Evolutionary conservation across 148 eudicot species (phyloP).

Genomic region (Rheum nobile): DNA sequence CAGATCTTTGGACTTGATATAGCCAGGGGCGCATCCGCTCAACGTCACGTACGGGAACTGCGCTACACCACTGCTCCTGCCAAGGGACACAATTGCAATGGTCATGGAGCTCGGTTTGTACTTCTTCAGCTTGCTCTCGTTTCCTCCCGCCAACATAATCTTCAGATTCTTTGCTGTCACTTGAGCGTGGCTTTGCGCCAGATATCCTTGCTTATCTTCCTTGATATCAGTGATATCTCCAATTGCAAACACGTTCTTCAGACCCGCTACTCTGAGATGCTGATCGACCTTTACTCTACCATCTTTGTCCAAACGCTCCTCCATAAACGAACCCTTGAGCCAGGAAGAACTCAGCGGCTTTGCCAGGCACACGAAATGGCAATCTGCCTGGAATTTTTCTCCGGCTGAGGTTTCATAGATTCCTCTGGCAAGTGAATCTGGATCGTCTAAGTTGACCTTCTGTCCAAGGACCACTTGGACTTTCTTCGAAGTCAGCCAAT

Average conservation of each 20-base stretch:
- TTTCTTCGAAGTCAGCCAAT: slow-evolving; percentile 37
- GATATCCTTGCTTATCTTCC: slow-evolving; percentile 58
- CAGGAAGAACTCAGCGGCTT: slow-evolving; percentile 37
- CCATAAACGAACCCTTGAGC: slow-evolving; percentile 35
- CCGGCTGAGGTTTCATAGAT: slow-evolving; percentile 35
- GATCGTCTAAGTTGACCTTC: slow-evolving; percentile 21
- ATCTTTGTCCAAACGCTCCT: slow-evolving; percentile 23
- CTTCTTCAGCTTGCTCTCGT: slow-evolving; percentile 34
- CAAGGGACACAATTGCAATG: slow-evolving; percentile 43
- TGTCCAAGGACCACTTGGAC: slow-evolving; percentile 47
- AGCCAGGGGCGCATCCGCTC: slow-evolving; percentile 38
- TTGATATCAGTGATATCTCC: slow-evolving; percentile 50
- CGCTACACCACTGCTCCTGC: slow-evolving; percentile 45
- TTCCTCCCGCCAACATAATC: slow-evolving; percentile 27
- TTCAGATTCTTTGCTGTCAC: slow-evolving; percentile 48
- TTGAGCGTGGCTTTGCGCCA: slow-evolving; percentile 45
- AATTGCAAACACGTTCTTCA: slow-evolving; percentile 42
- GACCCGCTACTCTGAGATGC: slow-evolving; percentile 40
- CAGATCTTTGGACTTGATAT: slow-evolving; percentile 41
- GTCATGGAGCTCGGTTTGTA: slow-evolving; percentile 23
- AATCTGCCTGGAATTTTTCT: slow-evolving; percentile 38
- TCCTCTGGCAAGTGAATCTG: slow-evolving; percentile 22
- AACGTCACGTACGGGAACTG: slow-evolving; percentile 33
- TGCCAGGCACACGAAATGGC: slow-evolving; percentile 48
- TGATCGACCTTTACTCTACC: slow-evolving; percentile 49